A percentile compares a stretch with the other conserved stretches of the same genome.
These are phyloP conservation scores for Aspergillus persii DNA, from an alignment of 2,329 filamentous ascomycete species.

Conservation along the genomic window DNA sequence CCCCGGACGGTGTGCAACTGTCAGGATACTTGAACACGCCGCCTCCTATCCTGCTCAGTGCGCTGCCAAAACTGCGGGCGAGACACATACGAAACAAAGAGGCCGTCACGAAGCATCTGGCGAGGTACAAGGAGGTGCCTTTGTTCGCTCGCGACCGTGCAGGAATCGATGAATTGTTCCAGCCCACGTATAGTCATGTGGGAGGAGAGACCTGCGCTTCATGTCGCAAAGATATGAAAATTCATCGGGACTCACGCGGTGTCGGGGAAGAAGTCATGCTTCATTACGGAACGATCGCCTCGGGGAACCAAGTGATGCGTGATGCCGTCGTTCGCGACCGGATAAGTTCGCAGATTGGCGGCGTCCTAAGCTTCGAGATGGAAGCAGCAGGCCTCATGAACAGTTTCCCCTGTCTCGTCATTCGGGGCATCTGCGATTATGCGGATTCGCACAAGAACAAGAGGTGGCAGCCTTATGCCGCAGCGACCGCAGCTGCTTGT, in stretches of 20 bases:
- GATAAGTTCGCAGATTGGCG: neutral
- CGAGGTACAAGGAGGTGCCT: neutral
- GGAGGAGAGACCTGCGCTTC: neutral
- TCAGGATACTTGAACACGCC: slow-evolving; percentile 20
- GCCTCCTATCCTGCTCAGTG: slow-evolving; percentile 14
- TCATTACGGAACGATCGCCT: slow-evolving; percentile 2
- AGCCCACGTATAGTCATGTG: neutral
- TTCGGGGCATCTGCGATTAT: slow-evolving; percentile 3
- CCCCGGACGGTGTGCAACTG: slow-evolving; percentile 15
- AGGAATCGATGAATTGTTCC: neutral
- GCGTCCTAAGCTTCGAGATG: neutral
- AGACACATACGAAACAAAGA: neutral
- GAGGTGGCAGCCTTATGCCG: slow-evolving; percentile 1
- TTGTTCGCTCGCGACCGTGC: neutral
- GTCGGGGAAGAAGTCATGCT: neutral
- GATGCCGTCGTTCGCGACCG: neutral
- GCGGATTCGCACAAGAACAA: slow-evolving; percentile 5
- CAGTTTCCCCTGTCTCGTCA: neutral
- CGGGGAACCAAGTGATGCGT: slow-evolving; percentile 4
- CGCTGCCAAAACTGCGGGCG: slow-evolving; percentile 7
- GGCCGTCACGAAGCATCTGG: neutral
- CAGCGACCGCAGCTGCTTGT: slow-evolving; percentile 1
- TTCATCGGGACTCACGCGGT: neutral
- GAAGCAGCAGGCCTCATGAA: slow-evolving; percentile 1
- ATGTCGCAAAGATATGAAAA: neutral